Base-by-base conservation (phyloP, 441 rosid genomes). In the Lepidium campestre region DNA sequence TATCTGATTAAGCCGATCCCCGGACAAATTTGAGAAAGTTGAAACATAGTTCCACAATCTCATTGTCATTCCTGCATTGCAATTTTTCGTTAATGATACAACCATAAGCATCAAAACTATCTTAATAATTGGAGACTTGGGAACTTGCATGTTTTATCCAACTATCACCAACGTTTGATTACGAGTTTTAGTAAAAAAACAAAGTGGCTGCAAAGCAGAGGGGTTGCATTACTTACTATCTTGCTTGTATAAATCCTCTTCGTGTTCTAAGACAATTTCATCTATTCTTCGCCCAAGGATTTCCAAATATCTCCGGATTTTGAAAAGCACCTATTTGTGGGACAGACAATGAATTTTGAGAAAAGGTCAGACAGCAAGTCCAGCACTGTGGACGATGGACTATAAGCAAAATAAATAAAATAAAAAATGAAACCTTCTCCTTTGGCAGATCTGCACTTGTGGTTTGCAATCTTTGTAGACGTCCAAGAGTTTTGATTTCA, bases 41-140 rank as follows among this genome's bases (percentile, higher is more conserved):
- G 99, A 95, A 36, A 95, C 99, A 66, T 91, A 91, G 44, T 95
- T 91, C 99, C 99, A 95, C 68, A 95, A 67, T 67, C 98, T 81
- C 73, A 72, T 82, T 0, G 80, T 82, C 97, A 92, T 89, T 82
- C 94, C 99, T 95, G 86, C 67, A 79, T 80, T 29, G 40, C 4
- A 3, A 29, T 23, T 47, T 29, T 18, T 6, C 5, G 11, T 71
- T 47, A 55, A 47, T 22, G 1, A 56, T 27, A 54, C 50, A 53
- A 54, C 18, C 45, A 42, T 70, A 15, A 2, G 7, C 20, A 19
- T 29, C 23, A 48, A 49, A 39, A 29, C 17, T 34, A n/a, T 65
- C 44, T 14, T 4, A 37, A 36, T 23, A 53, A 13, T 10, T 14
- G 27, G 41, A 18, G 3, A 48, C 14, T 31, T 36, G 55, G 55